These are phyloP conservation scores for Artemisia argyi DNA, from an alignment of 129 eudicot species.

Conservation along the genomic window DNA sequence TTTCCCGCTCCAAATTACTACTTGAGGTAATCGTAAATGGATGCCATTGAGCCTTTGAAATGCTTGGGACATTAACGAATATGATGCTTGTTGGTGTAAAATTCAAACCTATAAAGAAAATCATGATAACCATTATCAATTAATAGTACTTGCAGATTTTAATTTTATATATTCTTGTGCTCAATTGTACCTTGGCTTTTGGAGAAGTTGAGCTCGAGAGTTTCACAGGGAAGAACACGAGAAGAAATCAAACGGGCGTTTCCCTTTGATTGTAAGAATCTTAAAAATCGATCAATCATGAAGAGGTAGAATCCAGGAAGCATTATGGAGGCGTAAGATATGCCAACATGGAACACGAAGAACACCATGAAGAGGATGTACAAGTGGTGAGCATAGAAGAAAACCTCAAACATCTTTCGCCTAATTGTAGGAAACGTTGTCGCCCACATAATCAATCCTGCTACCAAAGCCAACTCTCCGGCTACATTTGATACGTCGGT, in stretches of 20 bases:
- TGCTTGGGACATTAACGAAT: slow-evolving; percentile 72
- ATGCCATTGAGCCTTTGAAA: slow-evolving; percentile 95
- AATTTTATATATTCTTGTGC: not conserved
- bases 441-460: slow-evolving; percentile 63
- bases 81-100: slow-evolving; percentile 79
- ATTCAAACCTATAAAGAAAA: slow-evolving; percentile 38
- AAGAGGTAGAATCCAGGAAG: slow-evolving; percentile 91
- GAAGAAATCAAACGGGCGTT: slow-evolving; percentile 56
- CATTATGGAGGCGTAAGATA: slow-evolving; percentile 50
- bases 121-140: not conserved
- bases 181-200: slow-evolving; percentile 47
- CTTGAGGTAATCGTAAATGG: slow-evolving; percentile 86
- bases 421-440: slow-evolving; percentile 59
- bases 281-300: slow-evolving; percentile 60
- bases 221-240: slow-evolving; percentile 59
- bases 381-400: slow-evolving; percentile 70
- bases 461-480: slow-evolving; percentile 61
- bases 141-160: not conserved
- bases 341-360: slow-evolving; percentile 74
- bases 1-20: slow-evolving; percentile 69
- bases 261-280: slow-evolving; percentile 66
- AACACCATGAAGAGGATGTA: slow-evolving; percentile 61
- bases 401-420: slow-evolving; percentile 71
- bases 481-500: slow-evolving; percentile 52
- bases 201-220: slow-evolving; percentile 74